These are phyloP conservation scores for Xylariaceae sp. DNA, from an alignment of 2,329 filamentous ascomycete genomes.

Conservation along the genomic window DNA sequence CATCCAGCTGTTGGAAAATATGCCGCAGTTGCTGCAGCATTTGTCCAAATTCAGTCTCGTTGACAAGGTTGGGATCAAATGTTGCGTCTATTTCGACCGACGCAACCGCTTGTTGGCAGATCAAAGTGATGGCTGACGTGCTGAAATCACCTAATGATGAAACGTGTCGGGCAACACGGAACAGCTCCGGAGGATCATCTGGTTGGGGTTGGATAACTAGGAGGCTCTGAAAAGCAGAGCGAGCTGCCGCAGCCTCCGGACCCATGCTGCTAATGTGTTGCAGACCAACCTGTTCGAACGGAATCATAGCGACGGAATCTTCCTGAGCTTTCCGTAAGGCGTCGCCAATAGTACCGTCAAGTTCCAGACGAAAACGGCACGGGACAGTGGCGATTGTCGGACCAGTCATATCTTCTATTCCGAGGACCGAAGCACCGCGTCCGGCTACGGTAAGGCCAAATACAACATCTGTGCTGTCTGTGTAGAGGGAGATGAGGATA, in stretches of 20 bases:
- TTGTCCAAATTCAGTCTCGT: not conserved
- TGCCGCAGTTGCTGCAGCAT: constrained; percentile 6
- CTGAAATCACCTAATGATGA: constrained; percentile 5
- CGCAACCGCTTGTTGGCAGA: not conserved
- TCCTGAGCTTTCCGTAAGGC: not conserved
- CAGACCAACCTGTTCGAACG: constrained; percentile 10
- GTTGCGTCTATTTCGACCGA: constrained; percentile 4
- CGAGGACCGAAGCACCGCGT: constrained; percentile 3
- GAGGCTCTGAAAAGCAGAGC: constrained; percentile 2
- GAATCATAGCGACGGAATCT: constrained; percentile 1
- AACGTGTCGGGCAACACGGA: not conserved
- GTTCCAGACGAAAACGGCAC: not conserved
- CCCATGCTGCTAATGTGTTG: constrained; percentile 2
- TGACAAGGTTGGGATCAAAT: constrained; percentile 7
- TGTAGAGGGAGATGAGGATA: constrained; percentile 11
- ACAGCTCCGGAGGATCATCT: not conserved
- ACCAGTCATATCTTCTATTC: constrained; percentile 9
- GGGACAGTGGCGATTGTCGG: constrained; percentile 13
- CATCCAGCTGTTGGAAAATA: constrained; percentile 8
- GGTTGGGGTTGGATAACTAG: constrained; percentile 7
- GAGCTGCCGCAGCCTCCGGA: not conserved
- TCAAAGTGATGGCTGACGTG: constrained; percentile 11
- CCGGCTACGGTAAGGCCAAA: constrained; percentile 12
- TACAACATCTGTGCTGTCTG: not conserved
- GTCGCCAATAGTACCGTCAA: not conserved